phyloP scores from a whole-genome alignment of 192 early-diverging fungal genomes.

The Entomortierella chlamydospora region DNA sequence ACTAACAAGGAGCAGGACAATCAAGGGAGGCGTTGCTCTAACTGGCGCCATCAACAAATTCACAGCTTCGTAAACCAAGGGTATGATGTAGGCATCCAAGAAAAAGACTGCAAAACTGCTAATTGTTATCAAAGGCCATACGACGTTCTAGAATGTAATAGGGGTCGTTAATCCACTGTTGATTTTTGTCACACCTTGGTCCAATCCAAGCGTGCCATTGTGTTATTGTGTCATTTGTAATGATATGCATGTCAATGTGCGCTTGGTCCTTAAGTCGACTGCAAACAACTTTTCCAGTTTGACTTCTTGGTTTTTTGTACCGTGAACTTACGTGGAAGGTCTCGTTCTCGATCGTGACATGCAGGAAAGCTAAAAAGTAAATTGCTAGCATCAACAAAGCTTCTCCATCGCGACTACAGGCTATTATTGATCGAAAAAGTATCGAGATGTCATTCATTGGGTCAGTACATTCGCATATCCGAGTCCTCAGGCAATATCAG shows the following conservation, averaged over 20 bases:
- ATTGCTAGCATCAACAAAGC: slow-evolving; percentile 47
- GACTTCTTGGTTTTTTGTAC: too few species aligned
- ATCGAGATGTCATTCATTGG: too few species aligned
- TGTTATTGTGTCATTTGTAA: too few species aligned
- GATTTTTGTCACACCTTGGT: background rate
- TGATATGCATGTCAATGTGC: too few species aligned
- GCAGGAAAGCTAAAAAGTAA: slow-evolving; percentile 52
- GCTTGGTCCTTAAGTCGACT: background rate
- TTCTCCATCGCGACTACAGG: slow-evolving; percentile 48
- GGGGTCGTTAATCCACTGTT: too few species aligned
- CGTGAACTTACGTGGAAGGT: slow-evolving; percentile 43
- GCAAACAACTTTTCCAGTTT: too few species aligned
- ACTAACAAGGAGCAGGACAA: slow-evolving; percentile 18
- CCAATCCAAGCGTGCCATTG: too few species aligned
- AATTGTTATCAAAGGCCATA: slow-evolving; percentile 46
- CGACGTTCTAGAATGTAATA: slow-evolving; percentile 23
- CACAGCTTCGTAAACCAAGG: background rate
- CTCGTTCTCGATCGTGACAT: slow-evolving; percentile 52
- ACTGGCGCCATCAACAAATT: slow-evolving; percentile 16
- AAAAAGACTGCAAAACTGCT: slow-evolving; percentile 47
- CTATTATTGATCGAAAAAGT: background rate
- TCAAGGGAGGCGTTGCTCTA: slow-evolving; percentile 20
- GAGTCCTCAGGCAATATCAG: too few species aligned
- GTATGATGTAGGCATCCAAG: slow-evolving; percentile 28
- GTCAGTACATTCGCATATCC: too few species aligned